Conservation (phyloP, 148 eudicot species). For the Vaccinium corymbosum region DNA sequence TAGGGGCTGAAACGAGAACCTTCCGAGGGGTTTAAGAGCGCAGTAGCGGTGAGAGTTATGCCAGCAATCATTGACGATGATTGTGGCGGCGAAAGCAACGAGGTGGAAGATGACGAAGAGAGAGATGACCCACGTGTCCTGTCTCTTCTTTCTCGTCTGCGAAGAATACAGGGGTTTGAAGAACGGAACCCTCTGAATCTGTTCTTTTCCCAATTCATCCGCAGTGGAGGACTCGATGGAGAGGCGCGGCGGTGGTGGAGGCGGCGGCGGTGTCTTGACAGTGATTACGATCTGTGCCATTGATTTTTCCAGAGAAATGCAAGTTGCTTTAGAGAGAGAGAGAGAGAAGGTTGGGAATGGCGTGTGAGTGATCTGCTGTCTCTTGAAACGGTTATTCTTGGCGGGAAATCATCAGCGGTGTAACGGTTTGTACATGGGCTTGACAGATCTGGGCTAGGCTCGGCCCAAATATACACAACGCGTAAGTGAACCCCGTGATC, state of each 20-base stretch:
- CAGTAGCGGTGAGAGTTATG: conserved; percentile 54
- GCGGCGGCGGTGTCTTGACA: conserved; percentile 16
- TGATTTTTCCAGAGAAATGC: conserved; percentile 1
- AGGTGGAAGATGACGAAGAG: conserved; percentile 58
- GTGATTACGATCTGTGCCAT: conserved; percentile 35
- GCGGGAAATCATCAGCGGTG: conserved; percentile 15
- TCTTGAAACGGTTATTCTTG: conserved; percentile 10
- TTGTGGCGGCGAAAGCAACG: conserved; percentile 49
- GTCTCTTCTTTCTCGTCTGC: conserved; percentile 51
- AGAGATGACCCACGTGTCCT: conserved; percentile 72
- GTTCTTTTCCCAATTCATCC: conserved; percentile 29
- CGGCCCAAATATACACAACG: not conserved
- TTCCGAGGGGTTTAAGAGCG: conserved; percentile 37
- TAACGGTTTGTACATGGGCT: not conserved
- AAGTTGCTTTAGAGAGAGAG: not conserved
- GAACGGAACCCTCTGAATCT: conserved; percentile 39
- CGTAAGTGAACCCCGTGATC: too few species aligned
- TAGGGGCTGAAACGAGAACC: conserved; percentile 72
- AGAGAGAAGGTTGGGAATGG: conserved; percentile 13
- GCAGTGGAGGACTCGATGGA: conserved; percentile 11
- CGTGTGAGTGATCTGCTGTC: not conserved
- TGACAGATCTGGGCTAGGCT: not conserved
- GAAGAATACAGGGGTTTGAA: conserved; percentile 47
- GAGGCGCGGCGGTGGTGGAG: conserved; percentile 15
- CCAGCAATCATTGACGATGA: conserved; percentile 76